Evolutionary conservation across 305 asterid species (phyloP), one percentile per base, ranked within the genome.

Genomic region (Fraxinus dipetala): DNA sequence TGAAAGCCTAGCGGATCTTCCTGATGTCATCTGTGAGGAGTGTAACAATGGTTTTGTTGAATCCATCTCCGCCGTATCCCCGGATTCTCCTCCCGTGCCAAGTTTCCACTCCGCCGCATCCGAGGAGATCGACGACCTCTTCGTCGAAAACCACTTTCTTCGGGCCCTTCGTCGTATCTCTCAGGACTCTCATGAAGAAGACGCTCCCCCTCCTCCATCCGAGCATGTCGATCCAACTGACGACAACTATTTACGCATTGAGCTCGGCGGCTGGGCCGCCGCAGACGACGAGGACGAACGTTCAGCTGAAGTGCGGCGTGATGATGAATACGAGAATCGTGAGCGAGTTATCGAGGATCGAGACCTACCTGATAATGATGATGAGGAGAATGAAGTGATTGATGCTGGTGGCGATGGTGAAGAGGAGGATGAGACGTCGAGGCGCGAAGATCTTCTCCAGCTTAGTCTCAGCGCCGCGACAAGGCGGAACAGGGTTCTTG

Each of bases 11-110:
- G 82, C 93, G 20, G 95, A 93, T 91, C 95, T 87, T 45, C 85
- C 93, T 76, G 98, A 92, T 84, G 85, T 95, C 87, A 87, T 93
- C 81, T 95, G 98, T 89, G 81, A 24, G 89, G 98, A 92, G 82
- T 95, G 98, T 85, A 92, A 90, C 76, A 86, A 87, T 84, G 97
- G 97, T 75, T 95, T 95, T 85, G 96, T 95, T 43, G 97, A 91
- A 83, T 85, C 90, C 72, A 85, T 94, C 48, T 43, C 91, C 76
- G 83, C 88, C 20, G 79, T 83, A 10, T 61, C 83, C 54, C 56
- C 74, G 1, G 70, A 84, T 8, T n/a, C 80, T 56, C 84, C 85
- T 2, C 77, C 83, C 5, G 30, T 2, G 43, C 84, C 2, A 79
- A 0, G 38, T 48, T 10, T 59, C 87, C 61, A 88, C 85, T 80